phyloP scores from a whole-genome alignment of 2,329 filamentous ascomycete genomes.

The Talaromyces pinophilus region DNA sequence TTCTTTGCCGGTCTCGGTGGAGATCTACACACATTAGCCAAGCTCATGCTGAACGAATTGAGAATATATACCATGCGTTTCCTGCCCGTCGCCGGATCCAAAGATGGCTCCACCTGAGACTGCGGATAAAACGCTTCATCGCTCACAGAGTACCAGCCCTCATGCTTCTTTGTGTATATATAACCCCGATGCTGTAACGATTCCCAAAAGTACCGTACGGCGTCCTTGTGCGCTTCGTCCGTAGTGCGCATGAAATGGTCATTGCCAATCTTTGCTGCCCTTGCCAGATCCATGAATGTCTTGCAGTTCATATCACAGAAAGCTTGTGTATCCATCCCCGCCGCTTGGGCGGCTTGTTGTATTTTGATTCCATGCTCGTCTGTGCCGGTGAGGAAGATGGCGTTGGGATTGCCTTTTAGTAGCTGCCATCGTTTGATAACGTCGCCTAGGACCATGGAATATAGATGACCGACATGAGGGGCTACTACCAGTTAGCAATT shows the following conservation, averaged over 20 bases:
- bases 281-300: slow-evolving; percentile 74
- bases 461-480: slow-evolving; percentile 92
- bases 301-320: slow-evolving; percentile 85
- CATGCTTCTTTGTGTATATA: slow-evolving; percentile 82
- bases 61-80: slow-evolving; percentile 67
- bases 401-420: slow-evolving; percentile 65
- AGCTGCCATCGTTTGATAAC: slow-evolving; percentile 89
- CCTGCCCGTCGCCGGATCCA: slow-evolving; percentile 78
- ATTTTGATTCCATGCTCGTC: slow-evolving; percentile 97
- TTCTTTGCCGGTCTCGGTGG: slow-evolving; percentile 82
- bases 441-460: slow-evolving; percentile 87
- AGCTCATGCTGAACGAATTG: background rate
- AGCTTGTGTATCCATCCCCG: slow-evolving; percentile 62
- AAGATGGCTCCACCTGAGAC: slow-evolving; percentile 68
- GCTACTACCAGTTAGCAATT: slow-evolving; percentile 51
- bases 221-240: slow-evolving; percentile 74
- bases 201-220: slow-evolving; percentile 87
- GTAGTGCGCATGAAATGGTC: slow-evolving; percentile 94
- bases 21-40: slow-evolving; percentile 50
- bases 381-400: slow-evolving; percentile 83
- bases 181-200: slow-evolving; percentile 72
- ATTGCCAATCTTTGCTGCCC: slow-evolving; percentile 67
- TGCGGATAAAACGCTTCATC: slow-evolving; percentile 96
- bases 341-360: slow-evolving; percentile 17
- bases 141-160: slow-evolving; percentile 95